Evolutionary conservation across 2,329 filamentous ascomycete species (phyloP).

Genomic region (Periconia sp.): DNA sequence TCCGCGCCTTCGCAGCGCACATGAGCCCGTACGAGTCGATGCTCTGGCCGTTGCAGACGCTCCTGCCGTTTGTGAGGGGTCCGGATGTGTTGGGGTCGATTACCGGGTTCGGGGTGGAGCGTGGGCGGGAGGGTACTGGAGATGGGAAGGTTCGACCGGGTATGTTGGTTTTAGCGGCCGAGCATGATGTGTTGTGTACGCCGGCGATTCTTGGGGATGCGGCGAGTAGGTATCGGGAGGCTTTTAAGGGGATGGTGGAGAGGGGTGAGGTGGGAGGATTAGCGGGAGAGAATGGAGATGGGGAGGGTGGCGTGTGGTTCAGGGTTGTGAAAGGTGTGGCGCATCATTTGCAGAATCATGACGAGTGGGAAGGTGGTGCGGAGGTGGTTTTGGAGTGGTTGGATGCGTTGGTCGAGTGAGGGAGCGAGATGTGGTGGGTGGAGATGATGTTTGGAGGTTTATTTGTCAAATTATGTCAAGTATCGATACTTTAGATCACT

Average conservation of each 20-base stretch:
- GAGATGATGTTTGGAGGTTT: too few species aligned
- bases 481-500: too few species aligned
- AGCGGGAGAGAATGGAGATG: conserved; percentile 18
- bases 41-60: conserved; percentile 55
- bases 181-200: conserved; percentile 30
- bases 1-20: conserved; percentile 54
- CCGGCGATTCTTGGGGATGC: conserved; percentile 36
- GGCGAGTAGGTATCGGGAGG: conserved; percentile 43
- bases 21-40: conserved; percentile 56
- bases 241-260: conserved; percentile 32
- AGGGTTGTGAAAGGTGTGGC: conserved; percentile 49
- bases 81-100: conserved; percentile 45
- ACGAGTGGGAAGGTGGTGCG: conserved; percentile 49
- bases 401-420: too few species aligned
- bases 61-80: conserved; percentile 48
- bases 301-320: conserved; percentile 43
- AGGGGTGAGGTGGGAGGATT: conserved; percentile 34
- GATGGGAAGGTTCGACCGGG: conserved; percentile 7
- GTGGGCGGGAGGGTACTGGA: neutral
- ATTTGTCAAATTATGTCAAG: too few species aligned
- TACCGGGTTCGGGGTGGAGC: conserved; percentile 23
- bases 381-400: conserved; percentile 50
- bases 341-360: conserved; percentile 59
- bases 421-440: too few species aligned
- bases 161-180: conserved; percentile 27